Evolutionary conservation across 306 rosid genomes (phyloP).

Genomic region (Vachellia pachyceras): DNA sequence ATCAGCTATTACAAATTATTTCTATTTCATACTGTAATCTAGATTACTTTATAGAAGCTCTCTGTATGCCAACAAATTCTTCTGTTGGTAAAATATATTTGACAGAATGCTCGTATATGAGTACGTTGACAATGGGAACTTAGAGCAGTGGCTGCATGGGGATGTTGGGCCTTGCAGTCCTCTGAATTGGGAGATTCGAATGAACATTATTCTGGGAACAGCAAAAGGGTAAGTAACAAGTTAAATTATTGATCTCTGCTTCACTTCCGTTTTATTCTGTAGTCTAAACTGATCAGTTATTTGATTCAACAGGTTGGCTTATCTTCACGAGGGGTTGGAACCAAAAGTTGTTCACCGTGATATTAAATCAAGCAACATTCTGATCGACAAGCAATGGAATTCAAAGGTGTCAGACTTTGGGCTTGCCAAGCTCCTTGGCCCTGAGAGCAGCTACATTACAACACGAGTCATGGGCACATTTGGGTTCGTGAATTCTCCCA

Average conservation of each 20-base stretch:
- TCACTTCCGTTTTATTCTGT: background rate
- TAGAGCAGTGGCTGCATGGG: slow-evolving; percentile 77
- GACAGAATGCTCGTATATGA: slow-evolving; percentile 74
- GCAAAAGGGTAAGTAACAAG: slow-evolving; percentile 59
- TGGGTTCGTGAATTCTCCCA: slow-evolving; percentile 50
- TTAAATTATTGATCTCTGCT: background rate
- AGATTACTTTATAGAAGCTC: background rate
- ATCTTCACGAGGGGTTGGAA: slow-evolving; percentile 75
- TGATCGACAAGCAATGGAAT: slow-evolving; percentile 74
- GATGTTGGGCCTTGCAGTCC: slow-evolving; percentile 68
- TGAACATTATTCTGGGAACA: slow-evolving; percentile 62
- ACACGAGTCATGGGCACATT: slow-evolving; percentile 81
- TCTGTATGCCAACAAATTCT: background rate
- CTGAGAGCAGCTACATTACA: slow-evolving; percentile 64
- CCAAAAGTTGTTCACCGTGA: slow-evolving; percentile 80
- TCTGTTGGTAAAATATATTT: background rate
- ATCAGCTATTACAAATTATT: slow-evolving; percentile 2
- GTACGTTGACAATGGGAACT: slow-evolving; percentile 68
- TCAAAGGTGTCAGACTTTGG: slow-evolving; percentile 78
- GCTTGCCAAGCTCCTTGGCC: slow-evolving; percentile 71
- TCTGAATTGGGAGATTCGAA: slow-evolving; percentile 65
- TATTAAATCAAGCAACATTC: slow-evolving; percentile 68
- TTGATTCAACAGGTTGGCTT: slow-evolving; percentile 50
- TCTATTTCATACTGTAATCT: slow-evolving; percentile 6
- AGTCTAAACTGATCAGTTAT: slow-evolving; percentile 10